Base-by-base conservation (phyloP, 352 stramenopile species). In the Plasmopara viticola region DNA sequence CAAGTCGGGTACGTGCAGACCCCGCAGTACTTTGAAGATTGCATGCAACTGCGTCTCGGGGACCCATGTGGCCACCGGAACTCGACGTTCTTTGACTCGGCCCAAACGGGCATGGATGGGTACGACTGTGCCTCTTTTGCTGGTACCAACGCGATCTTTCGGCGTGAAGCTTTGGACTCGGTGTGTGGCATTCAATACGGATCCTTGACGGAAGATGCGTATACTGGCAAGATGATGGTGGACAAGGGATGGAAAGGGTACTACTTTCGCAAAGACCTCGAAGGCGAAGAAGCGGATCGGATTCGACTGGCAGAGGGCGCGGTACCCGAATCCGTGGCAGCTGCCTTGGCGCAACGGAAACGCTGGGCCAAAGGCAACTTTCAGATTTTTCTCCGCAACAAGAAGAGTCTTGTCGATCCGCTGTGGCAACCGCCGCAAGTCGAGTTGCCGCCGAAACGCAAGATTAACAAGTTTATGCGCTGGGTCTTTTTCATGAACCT, bases 401-500 rank as follows among this genome's bases (percentile, higher is more conserved):
- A 84, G 44, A 66, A 72, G 48, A 78, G 69, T 50, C 60, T 84
- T 35, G 64, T 85, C 15, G 76, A 87, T 35, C 76, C 76, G 3
- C 65, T 82, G 45, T 87, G 76, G 76, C 65, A 43, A 9, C 60
- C 64, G 5, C 75, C 75, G 9, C 40, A 69, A 41, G 69, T 84
- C 14, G 66, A 78, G 43, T 54, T 84, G 15, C 75, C 75, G 6
- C 61, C 63, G 13, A 69, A 73, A 44, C 76, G 73, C 67, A 86
- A 86, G 61, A 71, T 78, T 57, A 87, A 85, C 66, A 70, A 70
- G 40, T 88, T 86, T 34, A 88, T 88, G 77, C 70, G 74, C 40
- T 86, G 77, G 74, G 71, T 87, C 5, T 86, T 87, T 70, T 87
- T 86, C 60, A 86, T 87, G 72, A 87, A 87, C 64, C 46, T 86